Conservation (phyloP, 805 yeast species). For the Saturnispora quitensis region DNA sequence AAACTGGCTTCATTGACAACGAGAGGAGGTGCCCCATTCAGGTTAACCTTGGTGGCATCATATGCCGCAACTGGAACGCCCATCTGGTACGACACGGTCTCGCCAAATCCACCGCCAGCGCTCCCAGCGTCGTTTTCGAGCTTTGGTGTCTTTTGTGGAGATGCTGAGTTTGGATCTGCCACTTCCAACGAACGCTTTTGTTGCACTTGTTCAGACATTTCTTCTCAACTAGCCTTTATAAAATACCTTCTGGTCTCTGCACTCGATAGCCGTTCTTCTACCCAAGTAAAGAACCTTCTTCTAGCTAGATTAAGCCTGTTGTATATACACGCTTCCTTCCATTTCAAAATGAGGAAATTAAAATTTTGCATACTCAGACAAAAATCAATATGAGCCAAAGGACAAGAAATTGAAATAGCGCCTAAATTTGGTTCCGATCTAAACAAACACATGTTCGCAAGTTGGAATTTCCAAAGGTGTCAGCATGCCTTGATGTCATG, state of each 20-base stretch:
- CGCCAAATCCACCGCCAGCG: neutral
- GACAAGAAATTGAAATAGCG: neutral
- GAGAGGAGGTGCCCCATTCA: neutral
- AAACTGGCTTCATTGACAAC: neutral
- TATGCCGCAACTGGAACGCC: neutral
- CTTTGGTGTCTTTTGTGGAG: neutral
- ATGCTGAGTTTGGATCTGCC: neutral
- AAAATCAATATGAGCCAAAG: neutral
- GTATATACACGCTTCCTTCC: neutral
- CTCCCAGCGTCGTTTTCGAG: neutral
- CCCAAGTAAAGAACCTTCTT: neutral
- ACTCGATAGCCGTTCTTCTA: neutral
- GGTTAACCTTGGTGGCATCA: neutral
- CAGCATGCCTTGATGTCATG: neutral
- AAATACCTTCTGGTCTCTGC: neutral
- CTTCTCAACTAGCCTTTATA: neutral
- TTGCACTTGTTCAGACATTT: neutral
- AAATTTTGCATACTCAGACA: neutral
- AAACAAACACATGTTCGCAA: no score
- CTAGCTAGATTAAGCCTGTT: neutral
- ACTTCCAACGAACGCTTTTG: constrained; percentile 1
- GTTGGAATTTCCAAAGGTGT: neutral
- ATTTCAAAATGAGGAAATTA: neutral
- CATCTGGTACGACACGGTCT: neutral
- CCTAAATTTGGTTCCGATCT: no score